phyloP scores from a whole-genome alignment of 306 rosid genomes.

The Dryas octopetala region DNA sequence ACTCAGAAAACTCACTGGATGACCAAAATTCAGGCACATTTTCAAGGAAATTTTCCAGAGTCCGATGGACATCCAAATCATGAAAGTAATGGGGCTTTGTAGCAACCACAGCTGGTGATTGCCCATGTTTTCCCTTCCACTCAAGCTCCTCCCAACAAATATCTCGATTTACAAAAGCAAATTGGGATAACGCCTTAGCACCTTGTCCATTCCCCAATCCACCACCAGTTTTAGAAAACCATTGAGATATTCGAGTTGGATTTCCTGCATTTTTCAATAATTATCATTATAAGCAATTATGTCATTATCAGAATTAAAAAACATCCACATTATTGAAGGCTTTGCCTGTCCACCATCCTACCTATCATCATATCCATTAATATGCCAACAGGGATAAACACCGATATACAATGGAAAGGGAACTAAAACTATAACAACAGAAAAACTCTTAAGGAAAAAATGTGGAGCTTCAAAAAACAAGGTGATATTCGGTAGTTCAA shows the following conservation, averaged over 20 bases:
- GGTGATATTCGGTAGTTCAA: slow-evolving; percentile 4
- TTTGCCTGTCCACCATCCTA: slow-evolving; percentile 2
- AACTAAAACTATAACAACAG: background rate
- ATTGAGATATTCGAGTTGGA: slow-evolving; percentile 56
- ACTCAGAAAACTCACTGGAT: slow-evolving; percentile 72
- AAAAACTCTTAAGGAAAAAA: background rate
- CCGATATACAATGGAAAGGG: background rate
- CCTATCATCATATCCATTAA: background rate
- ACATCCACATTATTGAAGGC: background rate
- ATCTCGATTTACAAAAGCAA: slow-evolving; percentile 79
- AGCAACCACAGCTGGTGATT: slow-evolving; percentile 93
- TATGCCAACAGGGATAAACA: slow-evolving; percentile 5
- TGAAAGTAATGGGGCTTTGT: slow-evolving; percentile 95
- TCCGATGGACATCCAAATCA: slow-evolving; percentile 69
- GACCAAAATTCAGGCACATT: slow-evolving; percentile 95
- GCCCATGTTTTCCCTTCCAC: slow-evolving; percentile 99
- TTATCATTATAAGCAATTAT: background rate
- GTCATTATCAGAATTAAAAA: slow-evolving; percentile 34
- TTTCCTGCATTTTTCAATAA: slow-evolving; percentile 55
- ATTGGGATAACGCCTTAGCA: slow-evolving; percentile 71
- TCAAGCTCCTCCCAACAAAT: slow-evolving; percentile 95
- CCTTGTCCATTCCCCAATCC: slow-evolving; percentile 75
- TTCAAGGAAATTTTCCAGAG: slow-evolving; percentile 71
- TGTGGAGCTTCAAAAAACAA: background rate
- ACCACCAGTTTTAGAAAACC: slow-evolving; percentile 64